Percentiles rank a stretch among this genome's conserved stretches.
phyloP scores from a whole-genome alignment of 805 yeast species.

The Kurtzmaniella fragi region DNA sequence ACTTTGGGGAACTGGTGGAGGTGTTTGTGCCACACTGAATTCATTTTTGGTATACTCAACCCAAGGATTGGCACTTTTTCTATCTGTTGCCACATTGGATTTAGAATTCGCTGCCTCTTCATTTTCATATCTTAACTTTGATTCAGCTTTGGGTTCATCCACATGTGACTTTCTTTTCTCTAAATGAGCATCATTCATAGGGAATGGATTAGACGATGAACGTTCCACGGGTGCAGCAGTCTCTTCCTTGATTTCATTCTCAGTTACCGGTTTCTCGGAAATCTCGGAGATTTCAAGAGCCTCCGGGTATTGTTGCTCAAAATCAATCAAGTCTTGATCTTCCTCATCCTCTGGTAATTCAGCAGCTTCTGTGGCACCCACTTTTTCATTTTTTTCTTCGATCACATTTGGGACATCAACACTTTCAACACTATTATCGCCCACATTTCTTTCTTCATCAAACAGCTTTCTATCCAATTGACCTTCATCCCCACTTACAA shows the following conservation, averaged over 20 bases:
- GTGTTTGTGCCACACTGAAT: not conserved
- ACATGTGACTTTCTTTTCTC: too few relatives aligned
- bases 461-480: not conserved
- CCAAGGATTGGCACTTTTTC: conserved; percentile 29
- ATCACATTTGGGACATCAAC: not conserved
- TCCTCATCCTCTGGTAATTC: not conserved
- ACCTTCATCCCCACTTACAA: conserved; percentile 1
- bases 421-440: not conserved
- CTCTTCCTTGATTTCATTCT: too few relatives aligned
- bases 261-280: too few relatives aligned
- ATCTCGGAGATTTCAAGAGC: not conserved
- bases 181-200: too few relatives aligned
- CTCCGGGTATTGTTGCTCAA: conserved; percentile 4
- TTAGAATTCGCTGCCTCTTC: not conserved
- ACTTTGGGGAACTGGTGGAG: conserved; percentile 1
- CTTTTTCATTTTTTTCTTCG: not conserved
- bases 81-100: not conserved
- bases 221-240: too few relatives aligned
- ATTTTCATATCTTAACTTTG: not conserved
- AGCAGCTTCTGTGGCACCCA: not conserved
- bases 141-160: not conserved
- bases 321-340: conserved; percentile 2
- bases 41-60: conserved; percentile 17
- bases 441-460: not conserved
- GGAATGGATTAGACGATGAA: too few relatives aligned